Evolutionary conservation across 2,329 filamentous ascomycete species (phyloP), one percentile per base, ranked within the genome.

Genomic region (Fonsecaea pugnacius): DNA sequence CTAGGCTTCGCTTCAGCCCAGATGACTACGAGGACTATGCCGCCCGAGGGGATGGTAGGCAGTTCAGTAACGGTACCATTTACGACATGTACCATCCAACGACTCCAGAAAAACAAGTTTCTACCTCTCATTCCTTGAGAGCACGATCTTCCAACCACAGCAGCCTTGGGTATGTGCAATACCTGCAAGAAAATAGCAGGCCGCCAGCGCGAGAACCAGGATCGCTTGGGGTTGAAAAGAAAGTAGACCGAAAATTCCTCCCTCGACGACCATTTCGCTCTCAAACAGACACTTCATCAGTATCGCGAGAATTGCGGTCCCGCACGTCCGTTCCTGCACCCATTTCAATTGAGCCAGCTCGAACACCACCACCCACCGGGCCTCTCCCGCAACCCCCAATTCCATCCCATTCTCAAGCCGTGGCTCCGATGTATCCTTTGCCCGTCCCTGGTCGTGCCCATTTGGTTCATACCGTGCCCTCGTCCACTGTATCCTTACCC

Each of bases 21-120:
- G 67, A 70, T 53, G 67, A 70, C 40, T 67, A 65, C 24, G 56
- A 33, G 50, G 62, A 64, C 50, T 56, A 38, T 27, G 10, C 46
- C 10, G 24, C 9, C 21, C 54, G 57, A 40, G 51, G 35, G 16
- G 63, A 58, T 18, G 55, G 32, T 16, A 48, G 59, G 21, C 60
- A 63, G 38, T 63, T 62, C 36, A 66, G 58, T 53, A 63, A 65
- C 32, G 35, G 61, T 50, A 68, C 62, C 1, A 61, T 68, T n/a
- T 67, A 65, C 54, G 64, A 66, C 57, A 61, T 69, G 64, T 65
- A 67, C 46, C 58, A 58, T n/a, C 59, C 60, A 24, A 55, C 48
- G 3, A 55, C 60, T 4, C 46, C 60, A 16, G 63, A 65, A 35
- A 50, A 21, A 18, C 52, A 64, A 30, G 24, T 58, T 58, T 58